Evolutionary conservation across 495 filamentous ascomycete species (phyloP).

Genomic region (Mytilinidion resinicola): DNA sequence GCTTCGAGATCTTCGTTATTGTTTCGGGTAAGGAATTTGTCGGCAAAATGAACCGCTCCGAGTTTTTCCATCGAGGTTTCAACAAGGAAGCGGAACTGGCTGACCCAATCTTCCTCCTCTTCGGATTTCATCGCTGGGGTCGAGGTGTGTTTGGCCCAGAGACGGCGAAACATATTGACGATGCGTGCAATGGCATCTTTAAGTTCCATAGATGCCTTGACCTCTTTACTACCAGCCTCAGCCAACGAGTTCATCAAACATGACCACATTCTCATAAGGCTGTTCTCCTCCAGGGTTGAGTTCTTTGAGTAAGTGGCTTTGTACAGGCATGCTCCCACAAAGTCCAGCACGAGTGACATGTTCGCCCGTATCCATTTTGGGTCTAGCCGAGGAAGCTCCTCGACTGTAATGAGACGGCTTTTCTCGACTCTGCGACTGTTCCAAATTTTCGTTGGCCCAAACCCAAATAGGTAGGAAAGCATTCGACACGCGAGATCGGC

Average conservation of each 20-base stretch:
- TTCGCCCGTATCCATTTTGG: conserved; percentile 81
- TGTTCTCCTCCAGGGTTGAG: conserved; percentile 38
- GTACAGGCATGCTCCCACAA: conserved; percentile 59
- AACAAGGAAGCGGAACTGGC: conserved; percentile 55
- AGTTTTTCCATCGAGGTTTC: conserved; percentile 56
- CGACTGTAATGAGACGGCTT: conserved; percentile 48
- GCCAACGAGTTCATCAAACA: conserved; percentile 62
- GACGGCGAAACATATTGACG: conserved; percentile 56
- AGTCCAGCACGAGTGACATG: conserved; percentile 50
- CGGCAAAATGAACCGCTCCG: conserved; percentile 70
- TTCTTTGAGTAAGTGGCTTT: conserved; percentile 48
- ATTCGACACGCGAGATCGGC: conserved; percentile 50
- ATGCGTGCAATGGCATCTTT: conserved; percentile 69
- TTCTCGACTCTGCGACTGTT: conserved; percentile 61
- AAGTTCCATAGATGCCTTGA: conserved; percentile 78
- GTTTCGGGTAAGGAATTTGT: conserved; percentile 52
- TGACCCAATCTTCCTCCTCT: conserved; percentile 45
- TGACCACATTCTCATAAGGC: conserved; percentile 56
- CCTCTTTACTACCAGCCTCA: conserved; percentile 77
- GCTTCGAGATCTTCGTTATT: conserved; percentile 20
- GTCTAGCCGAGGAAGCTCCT: conserved; percentile 73
- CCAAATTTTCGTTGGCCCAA: conserved; percentile 59
- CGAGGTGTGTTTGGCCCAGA: conserved; percentile 50
- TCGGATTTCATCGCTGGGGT: conserved; percentile 4
- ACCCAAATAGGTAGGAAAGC: conserved; percentile 60